A percentile compares a stretch with the other conserved stretches of the same genome.
These are phyloP conservation scores for Phialemoniopsis sp. DNA, from an alignment of 2,329 filamentous ascomycete species.

Conservation along the genomic window DNA sequence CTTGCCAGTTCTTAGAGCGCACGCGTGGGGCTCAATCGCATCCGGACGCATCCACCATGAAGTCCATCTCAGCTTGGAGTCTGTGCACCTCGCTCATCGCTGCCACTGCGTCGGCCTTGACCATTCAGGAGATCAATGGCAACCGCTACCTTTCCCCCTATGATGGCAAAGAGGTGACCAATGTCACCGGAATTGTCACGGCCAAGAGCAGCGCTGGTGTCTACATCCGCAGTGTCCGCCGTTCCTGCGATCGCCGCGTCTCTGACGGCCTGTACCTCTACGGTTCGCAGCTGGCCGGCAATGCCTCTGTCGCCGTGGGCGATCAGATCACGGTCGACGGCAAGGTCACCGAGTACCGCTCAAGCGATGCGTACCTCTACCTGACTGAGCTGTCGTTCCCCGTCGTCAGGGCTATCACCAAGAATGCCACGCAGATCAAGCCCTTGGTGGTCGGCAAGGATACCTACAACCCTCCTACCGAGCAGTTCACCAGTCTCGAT, in stretches of 20 bases:
- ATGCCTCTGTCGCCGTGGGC: conserved; percentile 47
- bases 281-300: conserved; percentile 41
- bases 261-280: conserved; percentile 67
- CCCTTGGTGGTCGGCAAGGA: conserved; percentile 59
- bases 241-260: conserved; percentile 50
- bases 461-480: conserved; percentile 52
- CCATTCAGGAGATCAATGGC: conserved; percentile 63
- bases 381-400: conserved; percentile 58
- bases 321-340: conserved; percentile 59
- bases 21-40: too few species aligned
- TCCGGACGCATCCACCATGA: too few species aligned
- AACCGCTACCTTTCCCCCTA: conserved; percentile 59
- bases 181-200: conserved; percentile 60
- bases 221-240: conserved; percentile 57
- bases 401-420: conserved; percentile 18
- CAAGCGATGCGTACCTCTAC: conserved; percentile 51
- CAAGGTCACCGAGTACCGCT: conserved; percentile 53
- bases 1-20: too few species aligned
- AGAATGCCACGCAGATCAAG: conserved; percentile 31
- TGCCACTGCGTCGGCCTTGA: conserved; percentile 26
- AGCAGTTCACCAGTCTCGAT: conserved; percentile 59
- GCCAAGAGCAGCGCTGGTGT: conserved; percentile 59
- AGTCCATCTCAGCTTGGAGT: too few species aligned
- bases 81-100: background rate
- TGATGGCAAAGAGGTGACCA: conserved; percentile 49